Conservation (phyloP, 441 rosid species). For the Capsella rubella region DNA sequence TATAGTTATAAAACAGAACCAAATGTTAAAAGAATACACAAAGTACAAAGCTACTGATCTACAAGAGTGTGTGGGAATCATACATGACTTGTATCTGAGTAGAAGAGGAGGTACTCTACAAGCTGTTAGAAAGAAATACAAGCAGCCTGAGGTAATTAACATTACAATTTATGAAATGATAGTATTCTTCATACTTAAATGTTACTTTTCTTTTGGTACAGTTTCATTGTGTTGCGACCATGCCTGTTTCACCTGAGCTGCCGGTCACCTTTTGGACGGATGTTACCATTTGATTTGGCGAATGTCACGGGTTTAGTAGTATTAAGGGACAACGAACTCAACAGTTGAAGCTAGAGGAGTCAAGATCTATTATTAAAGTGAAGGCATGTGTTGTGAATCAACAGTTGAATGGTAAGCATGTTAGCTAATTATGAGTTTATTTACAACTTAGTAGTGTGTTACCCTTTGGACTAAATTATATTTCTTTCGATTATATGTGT, state of each 20-base stretch:
- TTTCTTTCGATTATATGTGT: no score
- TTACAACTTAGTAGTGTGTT: no score
- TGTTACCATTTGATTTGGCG: slow-evolving; percentile 14
- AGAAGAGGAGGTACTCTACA: slow-evolving; percentile 61
- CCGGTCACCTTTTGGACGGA: slow-evolving; percentile 54
- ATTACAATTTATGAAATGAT: neutral
- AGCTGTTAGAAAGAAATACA: slow-evolving; percentile 80
- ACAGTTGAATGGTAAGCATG: no score
- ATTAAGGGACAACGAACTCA: no score
- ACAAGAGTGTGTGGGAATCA: slow-evolving; percentile 55
- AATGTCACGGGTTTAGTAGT: no score
- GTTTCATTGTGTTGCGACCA: slow-evolving; percentile 74
- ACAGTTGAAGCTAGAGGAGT: no score
- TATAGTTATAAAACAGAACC: slow-evolving; percentile 47
- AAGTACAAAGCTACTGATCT: slow-evolving; percentile 61
- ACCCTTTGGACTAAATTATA: no score
- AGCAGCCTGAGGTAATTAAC: slow-evolving; percentile 61
- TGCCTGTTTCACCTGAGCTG: slow-evolving; percentile 59
- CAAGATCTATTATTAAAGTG: no score
- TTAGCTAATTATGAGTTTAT: no score
- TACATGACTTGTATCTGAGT: slow-evolving; percentile 68
- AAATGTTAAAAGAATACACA: slow-evolving; percentile 53
- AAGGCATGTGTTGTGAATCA: no score
- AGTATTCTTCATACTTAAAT: neutral
- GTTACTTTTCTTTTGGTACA: slow-evolving; percentile 44